phyloP scores from a whole-genome alignment of 148 eudicot species.

The Fallopia convolvulus region DNA sequence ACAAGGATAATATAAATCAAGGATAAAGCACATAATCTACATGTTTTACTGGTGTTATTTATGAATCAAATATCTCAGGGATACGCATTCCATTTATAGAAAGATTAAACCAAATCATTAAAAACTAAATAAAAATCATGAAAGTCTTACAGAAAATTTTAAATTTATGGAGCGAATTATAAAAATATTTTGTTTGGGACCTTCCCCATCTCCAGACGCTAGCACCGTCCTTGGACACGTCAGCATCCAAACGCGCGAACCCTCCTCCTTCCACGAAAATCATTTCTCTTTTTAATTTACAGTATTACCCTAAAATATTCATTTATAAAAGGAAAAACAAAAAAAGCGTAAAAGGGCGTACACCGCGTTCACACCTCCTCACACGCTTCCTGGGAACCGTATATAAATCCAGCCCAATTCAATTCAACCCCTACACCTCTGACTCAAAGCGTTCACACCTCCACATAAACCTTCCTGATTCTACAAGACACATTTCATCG shows the following conservation, averaged over 20 bases:
- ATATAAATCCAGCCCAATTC: conserved; percentile 4
- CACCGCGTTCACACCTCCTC: conserved; percentile 14
- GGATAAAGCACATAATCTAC: no score
- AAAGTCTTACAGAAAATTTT: no score
- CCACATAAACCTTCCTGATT: not conserved
- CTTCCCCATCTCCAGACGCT: not conserved
- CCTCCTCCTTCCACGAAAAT: conserved; percentile 8
- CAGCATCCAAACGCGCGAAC: not conserved
- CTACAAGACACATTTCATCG: conserved; percentile 9
- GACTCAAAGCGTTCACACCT: conserved; percentile 3
- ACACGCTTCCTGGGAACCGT: conserved; percentile 19
- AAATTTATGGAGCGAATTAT: no score
- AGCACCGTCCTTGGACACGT: not conserved
- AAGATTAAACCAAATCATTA: no score
- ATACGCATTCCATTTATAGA: no score
- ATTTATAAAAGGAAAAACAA: not conserved
- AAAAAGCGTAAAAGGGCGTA: conserved; percentile 6
- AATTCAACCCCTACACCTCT: not conserved
- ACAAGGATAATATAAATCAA: no score
- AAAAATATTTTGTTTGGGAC: not conserved
- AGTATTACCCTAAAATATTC: not conserved
- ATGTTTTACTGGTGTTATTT: no score
- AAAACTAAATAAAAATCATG: no score
- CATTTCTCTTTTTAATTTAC: not conserved
- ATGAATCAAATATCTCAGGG: no score